Evolutionary conservation across 129 eudicot species (phyloP).

Genomic region (Calendula officinalis): DNA sequence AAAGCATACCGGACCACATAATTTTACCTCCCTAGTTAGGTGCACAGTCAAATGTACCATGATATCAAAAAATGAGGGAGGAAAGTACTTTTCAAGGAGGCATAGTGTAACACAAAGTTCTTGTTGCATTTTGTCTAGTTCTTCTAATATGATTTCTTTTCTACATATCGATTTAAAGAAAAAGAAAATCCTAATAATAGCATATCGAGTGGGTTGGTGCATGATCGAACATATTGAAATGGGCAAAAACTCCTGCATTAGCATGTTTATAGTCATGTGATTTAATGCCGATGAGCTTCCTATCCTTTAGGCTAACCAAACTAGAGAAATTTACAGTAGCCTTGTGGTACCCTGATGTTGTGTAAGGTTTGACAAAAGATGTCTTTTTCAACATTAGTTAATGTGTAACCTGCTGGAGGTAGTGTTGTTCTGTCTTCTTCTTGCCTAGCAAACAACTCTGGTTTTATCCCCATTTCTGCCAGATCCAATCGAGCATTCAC

Average conservation of each 20-base stretch:
- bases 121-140: too few species aligned
- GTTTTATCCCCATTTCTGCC: not conserved
- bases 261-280: too few species aligned
- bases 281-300: too few species aligned
- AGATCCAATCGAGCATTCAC: not conserved
- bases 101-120: too few species aligned
- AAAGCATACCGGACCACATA: not conserved
- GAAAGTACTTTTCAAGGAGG: not conserved
- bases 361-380: not conserved
- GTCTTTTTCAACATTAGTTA: not conserved
- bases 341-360: conserved; percentile 3
- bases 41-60: not conserved
- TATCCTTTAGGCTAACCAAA: too few species aligned
- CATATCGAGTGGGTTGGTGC: too few species aligned
- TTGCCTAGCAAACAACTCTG: not conserved
- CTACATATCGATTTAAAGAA: too few species aligned
- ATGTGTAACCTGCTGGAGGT: not conserved
- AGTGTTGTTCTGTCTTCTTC: not conserved
- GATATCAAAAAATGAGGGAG: not conserved
- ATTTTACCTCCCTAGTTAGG: not conserved
- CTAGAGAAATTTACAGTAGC: not conserved
- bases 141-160: too few species aligned
- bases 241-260: too few species aligned
- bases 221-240: too few species aligned
- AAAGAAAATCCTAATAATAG: too few species aligned